Base-by-base conservation (phyloP, 352 stramenopile species). In the Globisporangium cylindrosporum region DNA sequence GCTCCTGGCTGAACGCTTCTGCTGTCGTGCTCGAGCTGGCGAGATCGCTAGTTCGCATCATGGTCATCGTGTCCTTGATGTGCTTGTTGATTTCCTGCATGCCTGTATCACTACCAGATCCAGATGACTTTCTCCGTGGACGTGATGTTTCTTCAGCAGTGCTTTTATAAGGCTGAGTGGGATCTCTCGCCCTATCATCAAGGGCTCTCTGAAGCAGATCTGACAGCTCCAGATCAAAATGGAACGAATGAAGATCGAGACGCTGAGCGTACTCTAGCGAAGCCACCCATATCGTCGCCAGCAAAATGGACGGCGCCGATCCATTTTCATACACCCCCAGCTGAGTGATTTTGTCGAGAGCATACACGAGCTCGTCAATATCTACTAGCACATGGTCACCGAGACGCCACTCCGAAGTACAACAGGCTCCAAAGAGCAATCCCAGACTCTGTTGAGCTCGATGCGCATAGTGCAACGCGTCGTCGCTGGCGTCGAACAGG, bases 311-410 rank as follows among this genome's bases (percentile, higher is more conserved):
- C 9, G 10, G 41, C 5, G 7, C 29, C 43, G 20, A 57, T 4
- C 38, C 32, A 14, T 29, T 59, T 29, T 71, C 64, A 32, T 49
- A 63, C n/a, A 65, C 18, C 2, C 54, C 63, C 14, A 73, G 67
- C 12, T 72, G 66, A 59, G 80, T 59, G 15, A 72, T 74, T 58
- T 84, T 88, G 62, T 88, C 79, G 9, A 88, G 69, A 4, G 66
- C 62, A 46, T 84, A 88, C 49, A 84, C 66, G 20, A 86, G 70
- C 27, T 88, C 79, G 25, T 85, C 77, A 27, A 82, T 68, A n/a
- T 56, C 78, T 15, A 27, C 64, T 7, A 79, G 22, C 18, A 60
- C 56, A 25, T 75, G 66, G 18, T 79, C 66, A 1, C 69, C 29
- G 4, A 88, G 49, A 1, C 73, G 59, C 77, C 79, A 88, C 25